Evolutionary conservation across 2,329 filamentous ascomycete genomes (phyloP), one percentile per base, ranked within the genome.

Genomic region (Ramichloridium luteum): DNA sequence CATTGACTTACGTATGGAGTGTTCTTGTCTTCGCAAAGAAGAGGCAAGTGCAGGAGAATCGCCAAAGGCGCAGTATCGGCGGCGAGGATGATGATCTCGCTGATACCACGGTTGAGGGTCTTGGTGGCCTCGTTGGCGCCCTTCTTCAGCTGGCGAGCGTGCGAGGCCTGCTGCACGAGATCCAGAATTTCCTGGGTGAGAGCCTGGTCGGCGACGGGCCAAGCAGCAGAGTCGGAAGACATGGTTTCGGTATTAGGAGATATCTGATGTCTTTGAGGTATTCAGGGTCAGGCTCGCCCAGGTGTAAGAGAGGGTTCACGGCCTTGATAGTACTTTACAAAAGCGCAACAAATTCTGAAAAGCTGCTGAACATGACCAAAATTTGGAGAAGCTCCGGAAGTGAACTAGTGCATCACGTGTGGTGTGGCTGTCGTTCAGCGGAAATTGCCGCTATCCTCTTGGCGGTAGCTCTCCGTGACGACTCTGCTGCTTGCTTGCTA

Each of bases 21-120:
- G 58, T 77, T 77, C 65, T 77, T 74, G 51, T 68, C 64, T 61
- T 94, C 86, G 58, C 77, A 78, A 31, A 94, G 74, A 15, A 94
- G 77, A 16, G 88, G 88, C 26, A 94, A 68, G 62, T 93, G 85
- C 38, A 93, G 72, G 29, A 93, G 69, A 32, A 94, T 94, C 32
- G 84, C 80, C 31, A 94, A 70, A 25, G 86, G 86, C 36, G 74
- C 72, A 48, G 84, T 90, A 57, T 96, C 88, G 43, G 83, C 85
- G 28, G 85, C 84, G 33, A 94, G 74, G 48, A 96, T 72, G 53
- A 93, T 77, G 43, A 96, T 67, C 64, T 96, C 88, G 47, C 76
- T 76, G 41, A 88, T 85, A 63, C 88, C 86, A 48, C 88, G 79
- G 67, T 90, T 92, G 30, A 93, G 70, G 1, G 83, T 80, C 70